phyloP scores from a whole-genome alignment of 305 asterid genomes.

The Fraxinus xanthoxyloides region DNA sequence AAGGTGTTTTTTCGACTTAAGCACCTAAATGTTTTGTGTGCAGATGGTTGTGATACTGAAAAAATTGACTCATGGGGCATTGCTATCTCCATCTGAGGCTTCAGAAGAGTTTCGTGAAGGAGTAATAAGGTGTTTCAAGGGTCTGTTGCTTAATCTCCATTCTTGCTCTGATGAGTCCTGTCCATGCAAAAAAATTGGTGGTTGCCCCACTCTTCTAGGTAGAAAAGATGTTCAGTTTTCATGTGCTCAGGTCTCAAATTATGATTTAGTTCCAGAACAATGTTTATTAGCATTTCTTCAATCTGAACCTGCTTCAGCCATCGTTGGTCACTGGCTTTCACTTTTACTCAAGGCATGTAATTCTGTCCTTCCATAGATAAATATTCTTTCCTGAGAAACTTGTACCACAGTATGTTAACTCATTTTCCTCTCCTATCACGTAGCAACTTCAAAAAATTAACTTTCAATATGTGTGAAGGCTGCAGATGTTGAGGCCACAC shows the following conservation, averaged over 20 bases:
- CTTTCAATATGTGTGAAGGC: constrained; percentile 60
- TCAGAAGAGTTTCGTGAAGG: constrained; percentile 97
- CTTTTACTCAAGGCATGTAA: constrained; percentile 82
- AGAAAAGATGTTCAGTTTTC: constrained; percentile 36
- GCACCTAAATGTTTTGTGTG: constrained; percentile 21
- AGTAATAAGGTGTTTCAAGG: constrained; percentile 77
- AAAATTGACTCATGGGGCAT: constrained; percentile 73
- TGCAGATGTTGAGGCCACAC: constrained; percentile 82
- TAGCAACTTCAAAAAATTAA: constrained; percentile 26
- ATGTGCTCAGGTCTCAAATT: constrained; percentile 29
- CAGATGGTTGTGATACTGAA: constrained; percentile 79
- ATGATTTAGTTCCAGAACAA: constrained; percentile 38
- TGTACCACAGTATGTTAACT: constrained; percentile 2
- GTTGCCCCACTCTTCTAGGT: constrained; percentile 42
- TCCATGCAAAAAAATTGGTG: constrained; percentile 59
- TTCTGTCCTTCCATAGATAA: constrained; percentile 19
- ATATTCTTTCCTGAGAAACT: constrained; percentile 12
- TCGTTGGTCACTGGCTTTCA: constrained; percentile 97
- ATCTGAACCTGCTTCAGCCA: constrained; percentile 87
- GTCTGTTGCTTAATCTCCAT: constrained; percentile 58
- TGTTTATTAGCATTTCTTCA: constrained; percentile 82
- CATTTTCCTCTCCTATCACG: constrained; percentile 1
- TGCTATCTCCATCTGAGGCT: constrained; percentile 84
- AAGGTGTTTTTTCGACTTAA: constrained; percentile 17
- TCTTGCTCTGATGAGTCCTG: constrained; percentile 67